Conservation (phyloP, 2,329 filamentous ascomycete species). For the Fusarium keratoplasticum region DNA sequence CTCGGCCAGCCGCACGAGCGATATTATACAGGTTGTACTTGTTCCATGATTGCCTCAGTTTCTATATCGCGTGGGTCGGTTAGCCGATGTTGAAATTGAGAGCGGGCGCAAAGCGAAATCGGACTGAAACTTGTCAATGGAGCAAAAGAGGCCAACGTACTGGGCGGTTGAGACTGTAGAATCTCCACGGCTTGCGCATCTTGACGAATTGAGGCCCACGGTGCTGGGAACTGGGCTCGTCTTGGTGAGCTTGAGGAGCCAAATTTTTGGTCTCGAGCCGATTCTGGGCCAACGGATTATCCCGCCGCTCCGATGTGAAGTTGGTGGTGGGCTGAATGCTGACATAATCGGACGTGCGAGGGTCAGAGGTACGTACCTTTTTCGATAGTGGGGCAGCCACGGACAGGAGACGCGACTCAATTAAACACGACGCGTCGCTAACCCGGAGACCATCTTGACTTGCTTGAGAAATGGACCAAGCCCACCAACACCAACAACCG, state of each 20-base stretch:
- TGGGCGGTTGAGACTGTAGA: slow-evolving; percentile 74
- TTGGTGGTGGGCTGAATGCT: slow-evolving; percentile 19
- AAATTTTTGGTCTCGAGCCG: slow-evolving; percentile 47
- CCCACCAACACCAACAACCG: slow-evolving; percentile 19
- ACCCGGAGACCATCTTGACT: slow-evolving; percentile 13
- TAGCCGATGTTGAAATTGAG: slow-evolving; percentile 27
- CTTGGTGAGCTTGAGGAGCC: slow-evolving; percentile 41
- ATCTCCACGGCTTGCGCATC: slow-evolving; percentile 69
- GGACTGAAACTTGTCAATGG: slow-evolving; percentile 4
- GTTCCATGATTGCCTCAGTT: slow-evolving; percentile 96
- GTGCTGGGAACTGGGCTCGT: slow-evolving; percentile 41
- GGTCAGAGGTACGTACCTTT: neutral
- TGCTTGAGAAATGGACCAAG: slow-evolving; percentile 17
- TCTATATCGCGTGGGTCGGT: slow-evolving; percentile 63
- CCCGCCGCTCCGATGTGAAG: slow-evolving; percentile 35
- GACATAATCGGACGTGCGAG: slow-evolving; percentile 29
- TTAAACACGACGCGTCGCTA: slow-evolving; percentile 46
- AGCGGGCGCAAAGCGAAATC: slow-evolving; percentile 1
- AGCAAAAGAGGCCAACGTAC: slow-evolving; percentile 58
- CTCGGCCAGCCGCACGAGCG: slow-evolving; percentile 52
- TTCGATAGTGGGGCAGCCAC: neutral
- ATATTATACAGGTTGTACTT: slow-evolving; percentile 98
- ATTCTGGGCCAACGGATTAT: slow-evolving; percentile 45
- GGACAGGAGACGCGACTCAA: slow-evolving; percentile 43
- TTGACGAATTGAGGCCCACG: slow-evolving; percentile 50